phyloP scores from a whole-genome alignment of 2,329 filamentous ascomycete species.

The Aspergillus tamarii region DNA sequence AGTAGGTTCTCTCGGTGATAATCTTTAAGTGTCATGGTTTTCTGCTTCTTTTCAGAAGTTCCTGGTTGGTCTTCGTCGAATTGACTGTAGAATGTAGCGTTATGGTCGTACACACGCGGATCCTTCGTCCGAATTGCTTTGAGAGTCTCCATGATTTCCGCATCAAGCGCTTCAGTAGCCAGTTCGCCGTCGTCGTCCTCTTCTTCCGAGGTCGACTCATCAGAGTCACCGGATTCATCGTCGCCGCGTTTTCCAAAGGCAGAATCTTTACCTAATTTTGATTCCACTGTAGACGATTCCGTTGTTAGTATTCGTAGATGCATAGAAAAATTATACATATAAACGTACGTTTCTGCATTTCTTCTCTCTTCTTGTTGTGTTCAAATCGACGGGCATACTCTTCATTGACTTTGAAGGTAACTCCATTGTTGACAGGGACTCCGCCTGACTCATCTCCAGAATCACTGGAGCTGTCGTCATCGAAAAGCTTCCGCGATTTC shows the following conservation, averaged over 20 bases:
- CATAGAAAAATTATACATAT: neutral
- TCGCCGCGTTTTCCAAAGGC: constrained; percentile 36
- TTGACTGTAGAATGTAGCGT: constrained; percentile 75
- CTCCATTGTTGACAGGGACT: constrained; percentile 36
- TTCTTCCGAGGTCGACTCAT: constrained; percentile 72
- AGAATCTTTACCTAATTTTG: constrained; percentile 70
- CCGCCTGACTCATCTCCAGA: constrained; percentile 45
- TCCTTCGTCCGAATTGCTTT: constrained; percentile 89
- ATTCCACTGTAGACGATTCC: constrained; percentile 66
- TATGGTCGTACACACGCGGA: constrained; percentile 83
- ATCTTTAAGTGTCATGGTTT: constrained; percentile 82
- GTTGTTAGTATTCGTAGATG: constrained; percentile 3
- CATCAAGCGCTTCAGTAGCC: constrained; percentile 81
- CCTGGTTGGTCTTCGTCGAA: constrained; percentile 56
- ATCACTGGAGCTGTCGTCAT: constrained; percentile 45
- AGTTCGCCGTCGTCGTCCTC: constrained; percentile 92
- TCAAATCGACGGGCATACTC: constrained; percentile 90
- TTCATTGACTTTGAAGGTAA: constrained; percentile 78
- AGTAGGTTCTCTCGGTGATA: constrained; percentile 93
- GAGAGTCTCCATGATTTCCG: constrained; percentile 83
- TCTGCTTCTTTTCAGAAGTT: constrained; percentile 66
- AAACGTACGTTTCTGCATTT: constrained; percentile 61
- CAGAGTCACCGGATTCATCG: constrained; percentile 57
- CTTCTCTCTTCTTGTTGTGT: constrained; percentile 95
- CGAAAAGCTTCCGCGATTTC: constrained; percentile 43